A percentile compares a stretch with the other conserved stretches of the same genome.
Evolutionary conservation across 345 rosid genomes (phyloP).

Genomic region (Heritiera littoralis): DNA sequence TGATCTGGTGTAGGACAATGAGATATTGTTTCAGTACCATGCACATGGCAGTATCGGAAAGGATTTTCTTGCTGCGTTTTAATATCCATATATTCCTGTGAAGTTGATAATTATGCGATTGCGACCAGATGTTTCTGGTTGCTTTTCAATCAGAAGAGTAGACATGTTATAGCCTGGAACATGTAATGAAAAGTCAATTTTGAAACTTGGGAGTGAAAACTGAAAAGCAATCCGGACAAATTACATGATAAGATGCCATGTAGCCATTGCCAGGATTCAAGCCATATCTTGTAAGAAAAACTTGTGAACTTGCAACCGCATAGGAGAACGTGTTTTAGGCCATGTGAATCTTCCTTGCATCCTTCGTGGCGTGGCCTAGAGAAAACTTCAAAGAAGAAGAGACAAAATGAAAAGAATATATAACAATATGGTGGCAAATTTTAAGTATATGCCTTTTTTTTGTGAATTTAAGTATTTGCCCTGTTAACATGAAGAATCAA

Average conservation of each 20-base stretch:
- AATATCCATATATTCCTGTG: not conserved
- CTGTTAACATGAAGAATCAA: not conserved
- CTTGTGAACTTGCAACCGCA: not conserved
- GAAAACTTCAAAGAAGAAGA: not conserved
- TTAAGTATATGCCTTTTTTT: not conserved
- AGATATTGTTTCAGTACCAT: not conserved
- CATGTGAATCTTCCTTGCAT: not conserved
- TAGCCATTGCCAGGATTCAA: not conserved
- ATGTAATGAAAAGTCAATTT: not conserved
- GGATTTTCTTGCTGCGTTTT: not conserved
- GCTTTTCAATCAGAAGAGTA: not conserved
- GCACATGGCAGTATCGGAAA: not conserved
- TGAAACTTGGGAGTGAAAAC: conserved; percentile 6
- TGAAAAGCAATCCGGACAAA: not conserved
- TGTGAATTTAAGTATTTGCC: not conserved
- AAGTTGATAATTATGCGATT: not conserved
- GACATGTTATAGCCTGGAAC: not conserved
- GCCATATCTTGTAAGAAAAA: conserved; percentile 3
- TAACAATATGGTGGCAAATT: not conserved
- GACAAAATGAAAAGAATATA: too few relatives aligned
- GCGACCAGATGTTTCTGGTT: not conserved
- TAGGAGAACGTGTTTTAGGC: not conserved
- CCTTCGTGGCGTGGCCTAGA: not conserved
- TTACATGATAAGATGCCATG: not conserved
- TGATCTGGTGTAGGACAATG: not conserved